Conservation (phyloP, 306 rosid species). For the Vigna reflexopilosa region DNA sequence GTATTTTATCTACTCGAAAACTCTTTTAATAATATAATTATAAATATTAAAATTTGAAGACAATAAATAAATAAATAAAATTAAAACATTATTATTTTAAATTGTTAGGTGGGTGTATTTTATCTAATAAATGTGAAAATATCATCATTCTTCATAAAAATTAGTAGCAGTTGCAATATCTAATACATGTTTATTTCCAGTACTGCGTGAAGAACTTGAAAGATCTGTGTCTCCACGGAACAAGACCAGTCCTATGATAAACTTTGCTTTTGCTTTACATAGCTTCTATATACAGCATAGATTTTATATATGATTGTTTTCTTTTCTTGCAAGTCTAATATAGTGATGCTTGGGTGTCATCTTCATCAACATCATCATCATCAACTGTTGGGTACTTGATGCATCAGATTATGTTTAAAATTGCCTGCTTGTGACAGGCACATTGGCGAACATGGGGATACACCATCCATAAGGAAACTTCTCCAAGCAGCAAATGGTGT, state of each 20-base stretch:
- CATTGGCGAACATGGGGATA: conserved; percentile 46
- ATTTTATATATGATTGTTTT: neutral
- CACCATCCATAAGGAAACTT: conserved; percentile 52
- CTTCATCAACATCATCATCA: neutral
- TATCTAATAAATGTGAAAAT: too few relatives aligned
- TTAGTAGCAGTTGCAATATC: too few relatives aligned
- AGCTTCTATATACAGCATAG: neutral
- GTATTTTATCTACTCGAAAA: too few relatives aligned
- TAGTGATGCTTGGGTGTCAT: neutral
- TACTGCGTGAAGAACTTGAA: conserved; percentile 39
- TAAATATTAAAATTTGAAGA: too few relatives aligned
- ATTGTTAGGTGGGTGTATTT: too few relatives aligned
- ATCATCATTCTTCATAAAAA: too few relatives aligned
- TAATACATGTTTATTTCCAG: too few relatives aligned
- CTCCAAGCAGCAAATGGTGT: conserved; percentile 45
- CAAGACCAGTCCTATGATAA: too few relatives aligned
- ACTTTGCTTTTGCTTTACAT: conserved; percentile 1
- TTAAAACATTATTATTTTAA: too few relatives aligned
- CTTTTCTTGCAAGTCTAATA: conserved; percentile 12
- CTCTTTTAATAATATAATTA: too few relatives aligned
- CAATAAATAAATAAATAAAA: too few relatives aligned
- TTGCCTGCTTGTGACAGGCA: conserved; percentile 54
- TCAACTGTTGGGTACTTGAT: neutral
- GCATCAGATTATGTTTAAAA: conserved; percentile 26
- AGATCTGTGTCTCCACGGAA: conserved; percentile 70